Evolutionary conservation across 1,139 yeast genomes (phyloP), one percentile per base, ranked within the genome.

Genomic region (Magnusiomyces fungicola): DNA sequence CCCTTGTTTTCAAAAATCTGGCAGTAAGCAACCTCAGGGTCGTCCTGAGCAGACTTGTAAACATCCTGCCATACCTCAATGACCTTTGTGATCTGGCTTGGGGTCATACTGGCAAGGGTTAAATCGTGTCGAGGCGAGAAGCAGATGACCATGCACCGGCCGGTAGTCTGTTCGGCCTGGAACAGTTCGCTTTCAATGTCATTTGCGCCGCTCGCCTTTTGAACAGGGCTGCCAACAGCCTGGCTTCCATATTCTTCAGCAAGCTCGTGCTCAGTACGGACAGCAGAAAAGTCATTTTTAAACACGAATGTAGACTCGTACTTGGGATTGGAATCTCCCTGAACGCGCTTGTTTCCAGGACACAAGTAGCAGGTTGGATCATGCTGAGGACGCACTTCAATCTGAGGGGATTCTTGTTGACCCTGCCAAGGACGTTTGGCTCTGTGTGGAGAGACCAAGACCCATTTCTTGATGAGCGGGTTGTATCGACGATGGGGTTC

Each of bases 391-490:
- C 76, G 69, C 37, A 65, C 59, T 21, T 69, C 71, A 48, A 67
- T 71, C 49, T 66, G 65, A 24, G 74, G 66, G 44, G 71, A 73
- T 62, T 83, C 90, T 56, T 79, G 73, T 56, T 82, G 86, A 45
- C 90, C 90, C 64, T 81, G 85, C 92, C 90, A 83, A 22, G 89
- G 90, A 57, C 92, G 74, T 63, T 82, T 81, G 33, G 89, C 79
- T 53, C 92, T 71, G 61, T 83, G 92, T 4, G 92, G 92, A 7
- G 89, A 82, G 50, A 85, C 83, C 49, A 83, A 70, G 29, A 83
- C 79, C 77, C 81, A 81, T 23, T 74, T 66, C 50, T 78, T 76
- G 23, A 82, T 74, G 55, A 83, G 72, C 5, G 87, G 88, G 58
- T 83, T 83, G 65, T 69, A 78, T 44, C 92, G 74, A 54, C 87